Percentiles rank a stretch among this genome's conserved stretches.
These are phyloP conservation scores for Asclepias syriaca DNA, from an alignment of 257 asterid genomes.

Conservation along the genomic window DNA sequence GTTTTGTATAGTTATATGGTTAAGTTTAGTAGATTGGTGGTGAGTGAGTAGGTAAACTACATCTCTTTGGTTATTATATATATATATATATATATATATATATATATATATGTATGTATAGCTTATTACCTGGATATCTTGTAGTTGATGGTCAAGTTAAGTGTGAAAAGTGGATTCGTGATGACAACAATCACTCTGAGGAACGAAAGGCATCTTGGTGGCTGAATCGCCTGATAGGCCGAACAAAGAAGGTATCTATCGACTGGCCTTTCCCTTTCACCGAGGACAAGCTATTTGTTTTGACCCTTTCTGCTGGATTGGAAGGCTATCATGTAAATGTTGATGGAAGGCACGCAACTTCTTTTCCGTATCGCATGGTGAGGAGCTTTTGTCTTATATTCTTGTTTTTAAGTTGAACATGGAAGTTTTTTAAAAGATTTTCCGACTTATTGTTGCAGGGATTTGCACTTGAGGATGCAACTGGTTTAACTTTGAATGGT, in stretches of 20 bases:
- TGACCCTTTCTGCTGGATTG: constrained; percentile 77
- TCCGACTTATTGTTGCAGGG: constrained; percentile 42
- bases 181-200: constrained; percentile 63
- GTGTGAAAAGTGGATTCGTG: constrained; percentile 96
- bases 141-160: constrained; percentile 89
- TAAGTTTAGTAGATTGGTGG: too few relatives aligned
- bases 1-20: too few relatives aligned
- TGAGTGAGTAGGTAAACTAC: too few relatives aligned
- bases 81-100: too few relatives aligned
- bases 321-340: constrained; percentile 89
- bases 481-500: constrained; percentile 69
- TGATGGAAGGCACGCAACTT: constrained; percentile 80
- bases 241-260: constrained; percentile 66
- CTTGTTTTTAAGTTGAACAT: background rate
- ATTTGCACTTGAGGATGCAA: constrained; percentile 89
- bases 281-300: constrained; percentile 81
- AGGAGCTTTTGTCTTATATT: constrained; percentile 43
- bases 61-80: background rate
- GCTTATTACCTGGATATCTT: constrained; percentile 23
- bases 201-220: constrained; percentile 84
- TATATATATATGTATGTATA: background rate
- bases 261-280: constrained; percentile 96
- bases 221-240: constrained; percentile 88
- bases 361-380: constrained; percentile 84
- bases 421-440: constrained; percentile 13